Evolutionary conservation across 2,329 filamentous ascomycete species (phyloP), one percentile per base, ranked within the genome.

Genomic region (Ilyonectria mors-panacis): DNA sequence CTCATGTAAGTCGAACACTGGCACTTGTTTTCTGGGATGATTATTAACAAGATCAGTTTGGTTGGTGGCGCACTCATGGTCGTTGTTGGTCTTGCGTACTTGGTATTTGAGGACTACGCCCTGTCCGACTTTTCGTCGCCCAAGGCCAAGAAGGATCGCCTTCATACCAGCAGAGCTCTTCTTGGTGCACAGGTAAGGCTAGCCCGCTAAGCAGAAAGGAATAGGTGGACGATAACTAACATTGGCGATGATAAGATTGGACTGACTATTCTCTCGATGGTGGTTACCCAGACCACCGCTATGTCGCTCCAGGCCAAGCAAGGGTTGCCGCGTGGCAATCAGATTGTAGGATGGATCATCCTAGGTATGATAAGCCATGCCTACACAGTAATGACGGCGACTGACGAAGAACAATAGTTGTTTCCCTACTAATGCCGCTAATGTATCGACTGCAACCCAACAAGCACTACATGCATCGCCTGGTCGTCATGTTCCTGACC

Each of bases 401-500:
- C 66, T 75, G 69, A 71, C 57, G 58, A 73, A 62, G 12, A 28
- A 42, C n/a, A 59, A 35, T 66, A 93, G 91, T 93, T 33, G 78
- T 88, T 3, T 97, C 96, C 0, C 83, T 98, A 17, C 79, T 92
- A 7, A 88, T 97, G 78, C 95, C 96, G 3, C 87, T 97, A 70
- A 85, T 92, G n/a, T 93, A 98, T 79, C 89, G 91, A 23, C 76
- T 97, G 2, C 91, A 93, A 70, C 92, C 94, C 1, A 96, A 94
- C 78, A 92, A 86, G 72, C 91, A 98, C 81, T 98, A 98, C 80
- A 88, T 98, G 72, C 95, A 98, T 79, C 91, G 95, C 26, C 85
- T 99, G 4, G 87, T 95, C 72, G 89, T 97, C 73, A 91, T 98
- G 60, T 99, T 98, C 83, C 86, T 99, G 55, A 93, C 95, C 6